A percentile compares a stretch with the other conserved stretches of the same genome.
Evolutionary conservation across 2,329 filamentous ascomycete genomes (phyloP).

Genomic region (Alternaria panax): DNA sequence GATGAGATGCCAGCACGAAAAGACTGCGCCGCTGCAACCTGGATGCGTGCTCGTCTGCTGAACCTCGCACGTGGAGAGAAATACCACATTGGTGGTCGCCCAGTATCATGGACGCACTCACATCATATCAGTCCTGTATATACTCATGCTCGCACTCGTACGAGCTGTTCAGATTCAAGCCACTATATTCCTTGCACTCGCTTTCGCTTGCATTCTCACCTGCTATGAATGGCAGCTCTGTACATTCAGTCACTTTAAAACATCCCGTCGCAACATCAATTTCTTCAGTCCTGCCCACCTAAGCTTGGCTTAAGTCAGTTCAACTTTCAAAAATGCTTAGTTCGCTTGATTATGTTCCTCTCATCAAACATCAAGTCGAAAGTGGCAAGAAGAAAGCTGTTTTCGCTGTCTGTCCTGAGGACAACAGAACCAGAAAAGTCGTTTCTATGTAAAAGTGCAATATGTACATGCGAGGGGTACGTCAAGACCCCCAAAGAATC

Average conservation of each 20-base stretch:
- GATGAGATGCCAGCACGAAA: too few relatives aligned
- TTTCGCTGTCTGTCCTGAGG: not conserved
- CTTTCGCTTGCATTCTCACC: not conserved
- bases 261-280: not conserved
- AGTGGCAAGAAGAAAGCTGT: not conserved
- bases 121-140: not conserved
- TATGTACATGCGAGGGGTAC: conserved; percentile 10
- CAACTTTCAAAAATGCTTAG: not conserved
- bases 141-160: not conserved
- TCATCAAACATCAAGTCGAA: not conserved
- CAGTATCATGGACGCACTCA: too few relatives aligned
- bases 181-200: not conserved
- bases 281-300: not conserved
- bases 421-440: not conserved
- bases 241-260: not conserved
- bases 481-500: conserved; percentile 2
- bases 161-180: not conserved
- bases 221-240: not conserved
- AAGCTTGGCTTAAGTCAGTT: not conserved
- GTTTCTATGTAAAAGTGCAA: not conserved
- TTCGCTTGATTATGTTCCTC: not conserved
- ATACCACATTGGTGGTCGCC: too few relatives aligned
- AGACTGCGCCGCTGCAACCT: too few relatives aligned
- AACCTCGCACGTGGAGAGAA: too few relatives aligned
- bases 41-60: too few relatives aligned